phyloP scores from a whole-genome alignment of 768 basidiomycete genomes.

The Pleurotus platypus region DNA sequence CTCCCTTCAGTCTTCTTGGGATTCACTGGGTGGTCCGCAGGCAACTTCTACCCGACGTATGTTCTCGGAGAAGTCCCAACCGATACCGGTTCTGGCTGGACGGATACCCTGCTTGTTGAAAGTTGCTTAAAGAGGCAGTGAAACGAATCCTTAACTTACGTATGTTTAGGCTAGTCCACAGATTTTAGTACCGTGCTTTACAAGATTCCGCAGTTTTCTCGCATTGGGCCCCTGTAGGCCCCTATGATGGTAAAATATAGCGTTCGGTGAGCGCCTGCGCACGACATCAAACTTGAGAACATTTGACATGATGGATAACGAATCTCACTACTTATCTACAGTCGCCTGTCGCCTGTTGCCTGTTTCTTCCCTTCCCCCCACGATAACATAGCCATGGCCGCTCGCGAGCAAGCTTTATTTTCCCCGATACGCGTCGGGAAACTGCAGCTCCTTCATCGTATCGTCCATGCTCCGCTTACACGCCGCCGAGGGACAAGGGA shows the following conservation, averaged over 20 bases:
- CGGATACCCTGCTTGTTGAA: constrained; percentile 37
- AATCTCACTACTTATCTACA: no score
- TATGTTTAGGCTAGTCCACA: no score
- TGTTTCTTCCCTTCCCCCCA: no score
- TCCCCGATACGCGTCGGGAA: constrained; percentile 24
- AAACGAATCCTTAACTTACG: no score
- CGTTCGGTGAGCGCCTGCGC: no score
- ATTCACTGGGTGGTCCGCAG: constrained; percentile 58
- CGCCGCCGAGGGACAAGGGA: constrained; percentile 19
- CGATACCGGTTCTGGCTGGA: constrained; percentile 29
- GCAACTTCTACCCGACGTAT: constrained; percentile 41
- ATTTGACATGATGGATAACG: no score
- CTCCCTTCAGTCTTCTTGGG: constrained; percentile 38
- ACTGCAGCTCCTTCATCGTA: constrained; percentile 18
- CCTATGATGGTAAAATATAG: no score
- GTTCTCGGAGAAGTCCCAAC: constrained; percentile 33
- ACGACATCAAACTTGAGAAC: no score
- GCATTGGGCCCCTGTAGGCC: no score
- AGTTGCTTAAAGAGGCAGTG: constrained; percentile 22
- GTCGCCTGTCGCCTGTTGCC: no score
- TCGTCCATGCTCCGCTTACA: constrained; percentile 42
- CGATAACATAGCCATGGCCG: background rate
- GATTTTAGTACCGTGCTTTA: no score
- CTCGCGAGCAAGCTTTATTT: constrained; percentile 17
- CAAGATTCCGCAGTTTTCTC: no score